These are phyloP conservation scores for Brettanomyces custersianus DNA, from an alignment of 805 yeast species.

Conservation along the genomic window DNA sequence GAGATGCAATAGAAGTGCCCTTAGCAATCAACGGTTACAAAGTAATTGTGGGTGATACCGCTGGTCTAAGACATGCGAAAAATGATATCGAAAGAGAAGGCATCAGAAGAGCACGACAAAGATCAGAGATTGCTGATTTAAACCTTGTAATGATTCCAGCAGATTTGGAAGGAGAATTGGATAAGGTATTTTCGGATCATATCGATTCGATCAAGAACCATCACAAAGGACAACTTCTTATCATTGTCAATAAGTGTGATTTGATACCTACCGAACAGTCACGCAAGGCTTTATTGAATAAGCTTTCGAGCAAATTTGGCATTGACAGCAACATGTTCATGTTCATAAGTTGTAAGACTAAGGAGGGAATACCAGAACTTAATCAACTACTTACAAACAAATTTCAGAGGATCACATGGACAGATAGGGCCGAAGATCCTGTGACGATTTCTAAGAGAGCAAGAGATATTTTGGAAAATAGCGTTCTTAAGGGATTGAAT, in stretches of 20 bases:
- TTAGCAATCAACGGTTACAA: constrained; percentile 79
- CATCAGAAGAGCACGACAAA: constrained; percentile 61
- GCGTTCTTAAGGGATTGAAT: constrained; percentile 68
- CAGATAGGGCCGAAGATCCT: constrained; percentile 47
- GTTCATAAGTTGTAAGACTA: constrained; percentile 52
- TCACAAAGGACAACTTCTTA: constrained; percentile 20
- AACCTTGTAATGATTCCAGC: constrained; percentile 56
- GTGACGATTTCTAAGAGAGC: constrained; percentile 67
- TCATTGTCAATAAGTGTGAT: constrained; percentile 57
- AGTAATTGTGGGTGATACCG: constrained; percentile 82
- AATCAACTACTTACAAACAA: constrained; percentile 29
- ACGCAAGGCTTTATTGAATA: constrained; percentile 12
- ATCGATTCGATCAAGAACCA: constrained; percentile 20
- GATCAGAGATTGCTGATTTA: constrained; percentile 55
- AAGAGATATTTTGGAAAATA: constrained; percentile 63
- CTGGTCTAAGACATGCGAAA: constrained; percentile 61
- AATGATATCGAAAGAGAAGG: constrained; percentile 57
- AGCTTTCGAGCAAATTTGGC: constrained; percentile 18
- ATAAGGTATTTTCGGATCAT: constrained; percentile 31
- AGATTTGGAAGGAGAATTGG: constrained; percentile 24
- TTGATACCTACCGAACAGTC: constrained; percentile 19
- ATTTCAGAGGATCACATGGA: constrained; percentile 42
- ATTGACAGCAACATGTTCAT: constrained; percentile 18
- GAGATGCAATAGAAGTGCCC: constrained; percentile 79
- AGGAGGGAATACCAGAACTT: constrained; percentile 45